Evolutionary conservation across 78 protist genomes (phyloP), one percentile per base, ranked within the genome.

Genomic region (Dictyostelium firmibasis): DNA sequence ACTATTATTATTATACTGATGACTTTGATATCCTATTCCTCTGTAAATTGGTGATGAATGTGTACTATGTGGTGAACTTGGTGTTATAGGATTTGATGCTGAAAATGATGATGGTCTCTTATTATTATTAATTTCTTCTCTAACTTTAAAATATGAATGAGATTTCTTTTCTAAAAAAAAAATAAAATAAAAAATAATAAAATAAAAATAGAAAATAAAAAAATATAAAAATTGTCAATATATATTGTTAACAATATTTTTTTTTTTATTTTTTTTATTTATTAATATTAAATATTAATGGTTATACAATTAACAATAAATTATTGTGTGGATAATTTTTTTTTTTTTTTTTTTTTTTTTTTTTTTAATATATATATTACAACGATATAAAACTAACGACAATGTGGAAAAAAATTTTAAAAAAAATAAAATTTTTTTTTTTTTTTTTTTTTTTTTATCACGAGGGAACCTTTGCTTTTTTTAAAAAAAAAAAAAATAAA

Each of bases 41-140:
- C n/a, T 78, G 20, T 29, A 27, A 44, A 43, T 79, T 79, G 84
- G 57, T 29, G 33, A 16, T 81, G 72, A 47, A 27, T 41, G 41
- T 57, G 25, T 16, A 57, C 67, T 57, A 20, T 57, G 67, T 82
- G 50, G 53, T 33, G 67, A 29, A 31, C 70, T 16, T 44, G 69
- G 36, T 23, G 31, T 79, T 44, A 79, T 16, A 23, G 91, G 91
- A 31, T 60, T n/a, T n/a, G 81, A 64, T 62, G 74, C 31, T 35
- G 91, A 47, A 43, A 84, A 69, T 69, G 91, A 84, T 69, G 78
- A 43, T 84, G 91, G 91, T 70, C 91, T 64, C 23, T 6, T 74
- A 50, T 85, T 47, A 44, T 74, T 16, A 85, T 18, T 10, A 84
- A 14, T 67, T 23, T 83, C 36, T 23, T 33, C 79, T 60, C 36